phyloP scores from a whole-genome alignment of 257 asterid genomes.

The Nicotiana knightiana region DNA sequence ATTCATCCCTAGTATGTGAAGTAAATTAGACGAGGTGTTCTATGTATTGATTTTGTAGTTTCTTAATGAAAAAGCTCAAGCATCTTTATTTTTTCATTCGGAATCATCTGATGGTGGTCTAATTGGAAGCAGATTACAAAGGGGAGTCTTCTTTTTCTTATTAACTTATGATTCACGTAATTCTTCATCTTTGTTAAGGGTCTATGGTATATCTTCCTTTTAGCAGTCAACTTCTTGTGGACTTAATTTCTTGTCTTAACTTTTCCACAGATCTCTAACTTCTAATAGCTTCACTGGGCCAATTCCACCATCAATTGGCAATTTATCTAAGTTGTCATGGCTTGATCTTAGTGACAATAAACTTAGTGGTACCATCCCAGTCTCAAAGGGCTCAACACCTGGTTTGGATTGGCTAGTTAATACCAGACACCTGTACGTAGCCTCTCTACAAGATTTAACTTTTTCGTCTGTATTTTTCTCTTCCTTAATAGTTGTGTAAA shows the following conservation, averaged over 20 bases:
- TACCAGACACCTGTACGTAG: conserved; percentile 65
- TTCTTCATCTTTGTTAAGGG: background rate
- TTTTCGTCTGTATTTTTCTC: background rate
- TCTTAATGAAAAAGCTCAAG: background rate
- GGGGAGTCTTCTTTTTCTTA: background rate
- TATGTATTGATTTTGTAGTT: background rate
- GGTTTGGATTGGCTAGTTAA: conserved; percentile 62
- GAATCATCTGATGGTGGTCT: background rate
- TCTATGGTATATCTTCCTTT: background rate
- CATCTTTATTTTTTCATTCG: background rate
- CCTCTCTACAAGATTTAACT: conserved; percentile 5
- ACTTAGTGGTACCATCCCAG: conserved; percentile 67
- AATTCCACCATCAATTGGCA: conserved; percentile 76
- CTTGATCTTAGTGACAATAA: conserved; percentile 68
- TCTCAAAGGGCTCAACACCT: conserved; percentile 39
- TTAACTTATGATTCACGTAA: background rate
- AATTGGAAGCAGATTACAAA: background rate
- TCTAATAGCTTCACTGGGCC: conserved; percentile 62
- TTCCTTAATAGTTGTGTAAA: background rate
- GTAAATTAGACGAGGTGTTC: background rate
- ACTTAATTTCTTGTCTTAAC: background rate
- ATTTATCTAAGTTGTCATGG: conserved; percentile 67
- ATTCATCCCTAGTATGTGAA: background rate
- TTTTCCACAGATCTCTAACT: conserved; percentile 47
- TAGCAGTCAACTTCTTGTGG: background rate